A percentile compares a stretch with the other conserved stretches of the same genome.
phyloP scores from a whole-genome alignment of 768 basidiomycete genomes.

The Kwoniella newhampshirensis region DNA sequence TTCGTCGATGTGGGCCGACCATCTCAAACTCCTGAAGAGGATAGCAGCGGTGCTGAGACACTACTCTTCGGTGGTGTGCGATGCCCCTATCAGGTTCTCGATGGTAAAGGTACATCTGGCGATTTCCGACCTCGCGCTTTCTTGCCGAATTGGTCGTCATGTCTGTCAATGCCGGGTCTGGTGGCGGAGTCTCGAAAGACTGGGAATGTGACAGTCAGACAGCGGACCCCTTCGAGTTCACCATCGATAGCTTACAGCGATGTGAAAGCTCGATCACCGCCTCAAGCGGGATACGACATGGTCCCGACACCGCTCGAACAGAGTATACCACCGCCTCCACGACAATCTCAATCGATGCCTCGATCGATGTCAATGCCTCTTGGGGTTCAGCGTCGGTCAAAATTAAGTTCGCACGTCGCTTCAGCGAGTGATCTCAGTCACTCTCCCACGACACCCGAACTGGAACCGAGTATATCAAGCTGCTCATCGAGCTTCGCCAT shows the following conservation, averaged over 20 bases:
- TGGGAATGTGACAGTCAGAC: not conserved
- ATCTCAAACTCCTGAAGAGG: not conserved
- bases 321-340: not conserved
- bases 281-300: not conserved
- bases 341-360: not conserved
- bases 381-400: not conserved
- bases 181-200: conserved; percentile 11
- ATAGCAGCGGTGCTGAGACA: conserved; percentile 18
- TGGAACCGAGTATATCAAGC: conserved; percentile 10
- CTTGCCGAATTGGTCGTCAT: conserved; percentile 24
- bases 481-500: conserved; percentile 4
- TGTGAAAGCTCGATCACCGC: conserved; percentile 10
- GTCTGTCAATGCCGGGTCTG: conserved; percentile 25
- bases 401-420: not conserved
- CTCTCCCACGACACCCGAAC: conserved; percentile 17
- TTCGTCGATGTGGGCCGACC: not conserved
- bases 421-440: not conserved
- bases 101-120: not conserved
- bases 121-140: conserved; percentile 20
- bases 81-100: conserved; percentile 17
- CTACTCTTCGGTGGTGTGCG: conserved; percentile 32
- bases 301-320: conserved; percentile 1
- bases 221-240: not conserved
- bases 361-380: conserved; percentile 13
- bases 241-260: conserved; percentile 1